Percentiles rank a stretch among this genome's conserved stretches.
Evolutionary conservation across 2,329 filamentous ascomycete genomes (phyloP).

Genomic region (Rhynchosporium graminicola): DNA sequence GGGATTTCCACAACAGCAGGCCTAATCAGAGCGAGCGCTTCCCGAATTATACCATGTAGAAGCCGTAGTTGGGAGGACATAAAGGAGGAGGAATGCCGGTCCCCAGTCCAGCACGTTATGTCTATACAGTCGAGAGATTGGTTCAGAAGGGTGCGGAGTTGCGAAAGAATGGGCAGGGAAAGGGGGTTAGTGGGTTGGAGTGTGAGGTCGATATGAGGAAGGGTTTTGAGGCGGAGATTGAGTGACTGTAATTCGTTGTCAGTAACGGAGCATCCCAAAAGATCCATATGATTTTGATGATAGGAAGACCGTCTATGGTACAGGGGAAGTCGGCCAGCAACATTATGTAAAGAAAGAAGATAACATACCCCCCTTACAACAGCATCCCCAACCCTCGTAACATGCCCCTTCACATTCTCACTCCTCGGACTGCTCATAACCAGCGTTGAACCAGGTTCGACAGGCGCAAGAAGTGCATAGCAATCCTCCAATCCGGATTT

Average conservation of each 20-base stretch:
- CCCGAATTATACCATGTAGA: constrained; percentile 54
- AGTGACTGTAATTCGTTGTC: constrained; percentile 57
- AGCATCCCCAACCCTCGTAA: constrained; percentile 86
- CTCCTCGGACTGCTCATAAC: constrained; percentile 85
- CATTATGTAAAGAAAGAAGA: neutral
- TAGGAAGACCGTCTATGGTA: no score
- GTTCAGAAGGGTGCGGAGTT: constrained; percentile 75
- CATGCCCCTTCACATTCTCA: constrained; percentile 87
- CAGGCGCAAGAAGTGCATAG: constrained; percentile 79
- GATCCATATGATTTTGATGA: no score
- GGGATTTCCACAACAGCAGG: constrained; percentile 15
- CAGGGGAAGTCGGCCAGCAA: no score
- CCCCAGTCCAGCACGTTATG: constrained; percentile 72
- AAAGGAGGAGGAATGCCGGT: constrained; percentile 55
- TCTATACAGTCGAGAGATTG: constrained; percentile 81
- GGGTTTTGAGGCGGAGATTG: constrained; percentile 72
- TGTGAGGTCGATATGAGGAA: constrained; percentile 46
- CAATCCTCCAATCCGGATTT: constrained; percentile 77
- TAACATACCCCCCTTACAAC: constrained; percentile 82
- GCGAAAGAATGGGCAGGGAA: constrained; percentile 68
- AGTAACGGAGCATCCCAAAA: no score
- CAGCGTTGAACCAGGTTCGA: constrained; percentile 83
- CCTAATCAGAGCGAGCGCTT: constrained; percentile 55
- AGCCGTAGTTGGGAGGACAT: constrained; percentile 58
- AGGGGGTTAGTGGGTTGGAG: constrained; percentile 49